Evolutionary conservation across 371 early-diverging fungal species (phyloP), one percentile per base, ranked within the genome.

Genomic region (Mucor plumbeus): DNA sequence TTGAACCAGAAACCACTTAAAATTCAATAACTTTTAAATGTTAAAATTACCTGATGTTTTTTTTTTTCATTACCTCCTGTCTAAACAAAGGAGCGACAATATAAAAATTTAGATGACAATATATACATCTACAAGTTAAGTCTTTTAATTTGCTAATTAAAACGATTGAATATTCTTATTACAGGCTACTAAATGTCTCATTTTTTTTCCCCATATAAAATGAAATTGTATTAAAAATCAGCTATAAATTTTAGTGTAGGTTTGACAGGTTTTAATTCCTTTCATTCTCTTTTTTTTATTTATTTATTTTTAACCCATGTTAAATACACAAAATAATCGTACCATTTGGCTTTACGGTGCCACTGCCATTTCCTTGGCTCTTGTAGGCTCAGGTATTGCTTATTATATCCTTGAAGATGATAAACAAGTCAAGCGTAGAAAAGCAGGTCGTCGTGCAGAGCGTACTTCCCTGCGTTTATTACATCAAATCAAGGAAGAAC

Each of bases 341-440:
- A 31, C 63, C 21, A 41, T 57, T 50, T 61, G 50, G 21, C 34
- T 64, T 15, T 58, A 64, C 47, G 65, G 69, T 54, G 65, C 59
- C 14, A 59, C 65, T 14, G 55, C 63, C 5, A 10, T 67, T 36
- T 35, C 68, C 11, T 26, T 69, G 33, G 65, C 62, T 31, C 41
- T 53, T 41, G 54, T 67, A 19, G 62, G 67, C 9, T 39, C 65
- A 15, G 61, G 73, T 19, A 11, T 65, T 17, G 54, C 56, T 6
- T 80, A 77, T 34, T 74, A 74, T 53, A 31, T 82, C 8, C 31
- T 79, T 47, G 70, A 79, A 48, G 72, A 82, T n/a, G 77, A 82
- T 60, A 71, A 63, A 66, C 55, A 64, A 50, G 74, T 68, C 36
- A 73, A 72, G 39, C 61, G 62, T 36, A 69, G 77, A 61, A 79